Percentiles rank a stretch among this genome's conserved stretches.
phyloP scores from a whole-genome alignment of 2,329 filamentous ascomycete genomes.

The Boeremia lycopersici region DNA sequence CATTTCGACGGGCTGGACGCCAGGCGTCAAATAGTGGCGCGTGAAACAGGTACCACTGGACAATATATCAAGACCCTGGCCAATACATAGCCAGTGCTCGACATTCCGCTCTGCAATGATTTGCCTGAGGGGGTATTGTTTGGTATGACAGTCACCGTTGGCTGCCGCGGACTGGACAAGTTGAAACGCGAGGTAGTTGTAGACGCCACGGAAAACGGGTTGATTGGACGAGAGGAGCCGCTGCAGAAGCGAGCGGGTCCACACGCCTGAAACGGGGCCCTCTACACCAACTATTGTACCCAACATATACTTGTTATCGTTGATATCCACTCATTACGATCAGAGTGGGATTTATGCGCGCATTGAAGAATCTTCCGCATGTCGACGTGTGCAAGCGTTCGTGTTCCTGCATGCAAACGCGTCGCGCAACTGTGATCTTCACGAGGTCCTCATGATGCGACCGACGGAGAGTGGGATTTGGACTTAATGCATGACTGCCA shows the following conservation, averaged over 20 bases:
- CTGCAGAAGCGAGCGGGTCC: slow-evolving; percentile 8
- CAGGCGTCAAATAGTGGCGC: slow-evolving; percentile 19
- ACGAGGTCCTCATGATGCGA: background rate
- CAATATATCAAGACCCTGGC: slow-evolving; percentile 16
- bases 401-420: background rate
- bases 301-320: slow-evolving; percentile 7
- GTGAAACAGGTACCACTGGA: slow-evolving; percentile 31
- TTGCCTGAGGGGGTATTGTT: slow-evolving; percentile 9
- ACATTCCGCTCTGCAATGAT: slow-evolving; percentile 8
- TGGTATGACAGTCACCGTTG: slow-evolving; percentile 16
- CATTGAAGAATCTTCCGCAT: slow-evolving; percentile 2
- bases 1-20: slow-evolving; percentile 30
- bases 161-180: slow-evolving; percentile 13
- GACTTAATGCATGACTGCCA: background rate
- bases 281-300: slow-evolving; percentile 3
- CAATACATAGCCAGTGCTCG: slow-evolving; percentile 17
- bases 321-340: background rate
- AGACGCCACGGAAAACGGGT: slow-evolving; percentile 4
- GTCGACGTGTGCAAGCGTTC: background rate
- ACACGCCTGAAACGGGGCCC: slow-evolving; percentile 13
- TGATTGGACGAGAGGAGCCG: slow-evolving; percentile 14
- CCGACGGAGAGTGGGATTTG: background rate
- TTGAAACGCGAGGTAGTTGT: slow-evolving; percentile 27
- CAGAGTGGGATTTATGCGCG: background rate
- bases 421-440: background rate